Base-by-base conservation (phyloP, 2,329 filamentous ascomycete genomes). In the Coniochaeta pulveracea region DNA sequence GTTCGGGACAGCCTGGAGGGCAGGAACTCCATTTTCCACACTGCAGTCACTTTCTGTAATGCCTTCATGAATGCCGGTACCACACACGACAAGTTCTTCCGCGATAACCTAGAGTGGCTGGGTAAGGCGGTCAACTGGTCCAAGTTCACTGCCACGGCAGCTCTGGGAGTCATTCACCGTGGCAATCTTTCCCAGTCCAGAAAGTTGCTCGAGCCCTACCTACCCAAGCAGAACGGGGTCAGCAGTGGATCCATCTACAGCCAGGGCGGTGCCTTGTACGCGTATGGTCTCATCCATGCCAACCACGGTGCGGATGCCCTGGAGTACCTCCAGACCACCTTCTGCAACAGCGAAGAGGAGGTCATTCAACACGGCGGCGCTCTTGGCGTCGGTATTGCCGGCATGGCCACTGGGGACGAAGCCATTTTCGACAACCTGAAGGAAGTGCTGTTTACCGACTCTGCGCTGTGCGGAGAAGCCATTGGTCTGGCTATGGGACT, bases 111-210 rank as follows among this genome's bases (percentile, higher is more conserved):
- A 16, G 91, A 98, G 44, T 98, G 91, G 91, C 64, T 98, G 4
- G 88, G 89, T 39, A 98, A 96, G 65, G 91, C 91, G 17, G 86
- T 96, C 30, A 98, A 98, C 63, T 98, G 91, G 91, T 95, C 88
- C 40, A 98, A 98, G 56, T 98, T 98, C 55, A 95, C 91, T 1
- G 91, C 91, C 10, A 98, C 91, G 4, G 91, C 91, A 36, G 91
- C 91, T 6, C 67, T 98, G 5, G 91, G 91, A 56, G 91, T 96
- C 33, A 95, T 98, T 41, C 91, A 98, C 57, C 81, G 86, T 28
- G 91, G 91, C 36, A 98, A 98, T 56, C 68, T 98, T 38, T 83
- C 81, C 16, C 89, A 98, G 50, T 91, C 88, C 2, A 78, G 86
- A 50, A 94, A 94, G 61, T 72, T 98, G 2, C 70, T 98, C 10